Percentiles rank a stretch among this genome's conserved stretches.
Evolutionary conservation across 2,329 filamentous ascomycete species (phyloP).

Genomic region (Geoglossum cookeanum): DNA sequence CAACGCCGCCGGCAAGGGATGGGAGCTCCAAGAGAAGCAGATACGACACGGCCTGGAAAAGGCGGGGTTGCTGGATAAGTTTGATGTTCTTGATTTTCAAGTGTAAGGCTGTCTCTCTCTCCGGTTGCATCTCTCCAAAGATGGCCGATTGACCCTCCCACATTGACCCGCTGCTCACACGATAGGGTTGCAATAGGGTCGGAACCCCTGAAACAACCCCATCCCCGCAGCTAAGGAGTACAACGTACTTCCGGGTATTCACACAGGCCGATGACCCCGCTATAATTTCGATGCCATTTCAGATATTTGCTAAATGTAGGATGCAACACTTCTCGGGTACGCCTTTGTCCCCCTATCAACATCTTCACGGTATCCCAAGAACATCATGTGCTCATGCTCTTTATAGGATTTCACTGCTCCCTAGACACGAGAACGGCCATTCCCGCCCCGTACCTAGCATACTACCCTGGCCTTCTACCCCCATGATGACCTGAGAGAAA

Average conservation of each 20-base stretch:
- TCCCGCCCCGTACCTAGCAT: constrained; percentile 23
- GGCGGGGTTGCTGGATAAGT: constrained; percentile 19
- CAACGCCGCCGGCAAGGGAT: constrained; percentile 29
- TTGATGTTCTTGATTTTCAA: constrained; percentile 35
- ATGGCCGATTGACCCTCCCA: too few relatives aligned
- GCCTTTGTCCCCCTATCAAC: not conserved
- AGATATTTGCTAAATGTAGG: constrained; percentile 18
- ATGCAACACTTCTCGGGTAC: constrained; percentile 25
- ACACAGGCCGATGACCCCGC: constrained; percentile 19
- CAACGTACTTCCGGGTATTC: constrained; percentile 28
- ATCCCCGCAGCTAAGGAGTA: constrained; percentile 22
- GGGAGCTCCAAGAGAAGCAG: constrained; percentile 29
- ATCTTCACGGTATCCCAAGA: not conserved
- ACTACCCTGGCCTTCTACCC: constrained; percentile 21
- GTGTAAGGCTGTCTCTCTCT: constrained; percentile 12
- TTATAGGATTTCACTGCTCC: constrained; percentile 22
- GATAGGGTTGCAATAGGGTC: constrained; percentile 11
- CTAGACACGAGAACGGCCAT: constrained; percentile 24
- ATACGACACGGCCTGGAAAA: constrained; percentile 25
- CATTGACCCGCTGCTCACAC: not conserved
- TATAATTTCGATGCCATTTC: constrained; percentile 15
- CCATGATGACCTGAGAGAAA: constrained; percentile 12
- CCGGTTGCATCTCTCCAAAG: too few relatives aligned
- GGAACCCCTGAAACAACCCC: constrained; percentile 23
- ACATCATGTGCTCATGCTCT: too few relatives aligned